These are phyloP conservation scores for Lecanicillium sp. DNA, from an alignment of 2,329 filamentous ascomycete species.

Conservation along the genomic window DNA sequence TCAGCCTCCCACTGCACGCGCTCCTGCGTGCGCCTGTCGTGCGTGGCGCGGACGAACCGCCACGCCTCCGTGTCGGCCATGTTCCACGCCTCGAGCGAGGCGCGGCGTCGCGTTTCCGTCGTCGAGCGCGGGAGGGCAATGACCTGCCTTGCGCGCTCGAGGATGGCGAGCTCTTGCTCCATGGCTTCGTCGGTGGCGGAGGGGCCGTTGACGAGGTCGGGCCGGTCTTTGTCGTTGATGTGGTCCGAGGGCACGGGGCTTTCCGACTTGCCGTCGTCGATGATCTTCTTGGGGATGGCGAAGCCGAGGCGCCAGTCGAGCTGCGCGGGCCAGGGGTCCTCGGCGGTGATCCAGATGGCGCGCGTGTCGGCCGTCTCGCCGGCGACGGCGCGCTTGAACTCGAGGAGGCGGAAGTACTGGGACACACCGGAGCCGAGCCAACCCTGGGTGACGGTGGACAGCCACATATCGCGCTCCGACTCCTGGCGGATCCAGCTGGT, in stretches of 20 bases:
- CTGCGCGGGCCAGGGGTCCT: constrained; percentile 57
- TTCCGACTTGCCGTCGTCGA: constrained; percentile 31
- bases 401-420: constrained; percentile 59
- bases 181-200: constrained; percentile 47
- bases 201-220: constrained; percentile 41
- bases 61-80: constrained; percentile 71
- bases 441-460: constrained; percentile 63
- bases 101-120: constrained; percentile 40
- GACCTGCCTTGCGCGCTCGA: constrained; percentile 43
- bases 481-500: constrained; percentile 60
- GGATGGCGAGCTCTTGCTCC: constrained; percentile 47
- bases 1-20: constrained; percentile 65
- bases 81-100: constrained; percentile 59
- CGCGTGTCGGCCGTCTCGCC: constrained; percentile 56
- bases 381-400: constrained; percentile 77
- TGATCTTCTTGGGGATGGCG: constrained; percentile 55
- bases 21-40: constrained; percentile 58
- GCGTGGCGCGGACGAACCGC: constrained; percentile 65
- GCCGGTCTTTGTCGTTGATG: constrained; percentile 13
- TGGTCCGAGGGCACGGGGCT: constrained; percentile 23
- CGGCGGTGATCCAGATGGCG: constrained; percentile 77
- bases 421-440: constrained; percentile 56
- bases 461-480: constrained; percentile 72
- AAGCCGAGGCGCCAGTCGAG: constrained; percentile 91
- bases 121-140: constrained; percentile 41